Evolutionary conservation across 176 grass and related monocot species (phyloP).

Genomic region (Eragrostis nindensis): DNA sequence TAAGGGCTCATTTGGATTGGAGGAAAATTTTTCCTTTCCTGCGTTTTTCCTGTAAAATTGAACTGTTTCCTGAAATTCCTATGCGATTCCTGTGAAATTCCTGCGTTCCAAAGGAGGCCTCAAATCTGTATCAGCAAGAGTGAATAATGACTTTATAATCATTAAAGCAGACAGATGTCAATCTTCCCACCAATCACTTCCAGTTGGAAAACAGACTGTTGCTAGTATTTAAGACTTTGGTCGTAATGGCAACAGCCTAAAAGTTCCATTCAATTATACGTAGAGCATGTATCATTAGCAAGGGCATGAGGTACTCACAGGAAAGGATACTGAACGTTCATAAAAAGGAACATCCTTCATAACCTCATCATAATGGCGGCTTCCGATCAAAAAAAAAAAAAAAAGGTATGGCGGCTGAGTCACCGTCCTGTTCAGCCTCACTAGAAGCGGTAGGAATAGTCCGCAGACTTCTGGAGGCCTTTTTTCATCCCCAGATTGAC

Average conservation of each 20-base stretch:
- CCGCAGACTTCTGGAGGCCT: constrained; percentile 42
- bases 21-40: too few species aligned
- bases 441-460: constrained; percentile 35
- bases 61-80: too few species aligned
- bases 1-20: too few species aligned
- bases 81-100: too few species aligned
- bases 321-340: constrained; percentile 50
- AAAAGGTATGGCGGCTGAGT: background rate
- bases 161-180: background rate
- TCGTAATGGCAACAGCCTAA: background rate
- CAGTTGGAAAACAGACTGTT: background rate
- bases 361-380: background rate
- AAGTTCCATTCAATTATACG: background rate
- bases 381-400: too few species aligned
- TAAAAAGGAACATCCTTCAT: constrained; percentile 10
- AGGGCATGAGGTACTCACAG: constrained; percentile 46
- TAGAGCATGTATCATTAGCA: background rate
- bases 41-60: too few species aligned
- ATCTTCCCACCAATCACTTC: background rate
- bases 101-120: background rate
- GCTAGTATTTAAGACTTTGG: background rate
- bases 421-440: constrained; percentile 9
- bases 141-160: background rate
- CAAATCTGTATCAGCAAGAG: background rate
- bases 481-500: constrained; percentile 29